These are phyloP conservation scores for Trichoderma asperelloides DNA, from an alignment of 495 filamentous ascomycete species.

Conservation along the genomic window DNA sequence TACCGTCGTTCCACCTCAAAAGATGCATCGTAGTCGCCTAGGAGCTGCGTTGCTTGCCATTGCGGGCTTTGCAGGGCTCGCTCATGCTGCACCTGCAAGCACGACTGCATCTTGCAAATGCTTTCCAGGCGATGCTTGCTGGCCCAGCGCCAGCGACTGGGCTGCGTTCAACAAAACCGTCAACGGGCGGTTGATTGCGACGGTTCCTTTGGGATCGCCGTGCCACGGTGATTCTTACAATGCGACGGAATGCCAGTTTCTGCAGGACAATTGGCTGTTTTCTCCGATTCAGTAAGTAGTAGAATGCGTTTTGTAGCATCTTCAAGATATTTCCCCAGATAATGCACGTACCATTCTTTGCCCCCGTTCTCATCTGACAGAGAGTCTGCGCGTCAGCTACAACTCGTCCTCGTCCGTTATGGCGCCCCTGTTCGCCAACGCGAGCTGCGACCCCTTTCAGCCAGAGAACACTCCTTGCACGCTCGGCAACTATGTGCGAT, in stretches of 20 bases:
- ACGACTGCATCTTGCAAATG: slow-evolving; percentile 27
- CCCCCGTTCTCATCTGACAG: background rate
- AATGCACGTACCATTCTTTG: background rate
- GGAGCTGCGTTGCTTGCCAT: background rate
- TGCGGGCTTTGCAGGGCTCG: background rate
- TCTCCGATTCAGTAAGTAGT: slow-evolving; percentile 29
- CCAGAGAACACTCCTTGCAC: slow-evolving; percentile 33
- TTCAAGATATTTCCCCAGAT: background rate
- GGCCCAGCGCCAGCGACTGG: slow-evolving; percentile 30
- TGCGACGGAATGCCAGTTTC: slow-evolving; percentile 25
- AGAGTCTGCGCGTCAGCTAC: slow-evolving; percentile 19
- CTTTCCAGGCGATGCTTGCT: slow-evolving; percentile 31
- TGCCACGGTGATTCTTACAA: slow-evolving; percentile 35
- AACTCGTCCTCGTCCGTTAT: slow-evolving; percentile 31
- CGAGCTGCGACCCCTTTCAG: slow-evolving; percentile 29
- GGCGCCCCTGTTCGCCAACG: slow-evolving; percentile 41
- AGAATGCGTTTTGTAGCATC: slow-evolving; percentile 16
- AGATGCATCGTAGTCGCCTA: background rate
- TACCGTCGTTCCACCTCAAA: background rate
- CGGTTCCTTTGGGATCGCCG: slow-evolving; percentile 29
- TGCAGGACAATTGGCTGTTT: slow-evolving; percentile 18
- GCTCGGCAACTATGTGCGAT: slow-evolving; percentile 48
- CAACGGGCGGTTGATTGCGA: slow-evolving; percentile 27
- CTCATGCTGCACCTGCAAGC: background rate
- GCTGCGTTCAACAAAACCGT: slow-evolving; percentile 28